Base-by-base conservation (phyloP, 176 grass and related monocot species). In the Bonia amplexicaulis region DNA sequence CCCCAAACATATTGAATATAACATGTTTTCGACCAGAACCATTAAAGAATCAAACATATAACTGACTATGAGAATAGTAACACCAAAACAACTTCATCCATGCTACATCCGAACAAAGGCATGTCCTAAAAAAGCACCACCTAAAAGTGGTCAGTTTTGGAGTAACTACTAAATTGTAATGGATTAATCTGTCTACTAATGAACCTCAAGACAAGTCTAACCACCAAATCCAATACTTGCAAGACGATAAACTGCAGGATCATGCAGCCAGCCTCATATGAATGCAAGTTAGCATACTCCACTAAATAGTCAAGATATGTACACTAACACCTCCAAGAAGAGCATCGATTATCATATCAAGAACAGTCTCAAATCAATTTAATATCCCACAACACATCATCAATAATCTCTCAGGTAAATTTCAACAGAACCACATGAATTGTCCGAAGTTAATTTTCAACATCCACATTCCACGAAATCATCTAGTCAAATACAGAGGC, bases 241-340 rank as follows among this genome's bases (percentile, higher is more conserved):
- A 23, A 78, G 7, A 27, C 5, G 2, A 10, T 37, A 15, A 51
- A 40, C 63, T 54, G 63, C 26, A 54, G 14, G 22, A 29, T 19
- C 54, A 64, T 11, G 8, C 41, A 29, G 12, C 31, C 40, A 29
- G 14, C 77, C 77, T 66, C 42, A 51, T 1, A 63, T 12, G 41
- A 33, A 49, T 77, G 53, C 33, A 23, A 60, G 16, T 19, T 33
- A 48, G 60, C 77, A 80, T 52, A 12, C 54, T 81, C 79, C 65
- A 70, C 63, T 57, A 68, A 44, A 42, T 70, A 81, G 14, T 69
- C 77, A 66, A 53, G 48, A 81, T 6, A 81, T 53, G 25, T 52
- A 80, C 42, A 78, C 35, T 25, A 15, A 23, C 6, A 35, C 12
- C 78, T 47, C 64, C 27, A 68, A 54, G 20, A 68, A 5, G 48